Evolutionary conservation across 352 stramenopile genomes (phyloP).

Genomic region (Halophytophthora batemanensis): DNA sequence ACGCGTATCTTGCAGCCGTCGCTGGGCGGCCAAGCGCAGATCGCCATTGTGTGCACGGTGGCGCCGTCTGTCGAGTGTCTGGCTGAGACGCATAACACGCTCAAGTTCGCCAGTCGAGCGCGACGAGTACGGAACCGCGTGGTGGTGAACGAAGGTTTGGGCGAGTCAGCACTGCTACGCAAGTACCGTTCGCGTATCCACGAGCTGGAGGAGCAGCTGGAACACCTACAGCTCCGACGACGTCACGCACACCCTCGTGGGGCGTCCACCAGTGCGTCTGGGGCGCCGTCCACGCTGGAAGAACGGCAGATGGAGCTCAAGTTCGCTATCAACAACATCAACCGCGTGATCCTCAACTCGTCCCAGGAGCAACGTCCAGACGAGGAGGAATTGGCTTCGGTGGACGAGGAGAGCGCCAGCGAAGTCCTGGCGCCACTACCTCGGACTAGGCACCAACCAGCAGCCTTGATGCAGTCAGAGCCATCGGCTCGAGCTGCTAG

Average conservation of each 20-base stretch:
- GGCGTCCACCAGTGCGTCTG: slow-evolving; percentile 10
- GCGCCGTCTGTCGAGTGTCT: slow-evolving; percentile 93
- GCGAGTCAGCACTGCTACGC: slow-evolving; percentile 58
- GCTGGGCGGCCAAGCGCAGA: slow-evolving; percentile 93
- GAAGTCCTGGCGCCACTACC: slow-evolving; percentile 17
- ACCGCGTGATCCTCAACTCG: slow-evolving; percentile 76
- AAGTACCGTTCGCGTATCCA: slow-evolving; percentile 69
- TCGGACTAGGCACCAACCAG: slow-evolving; percentile 16
- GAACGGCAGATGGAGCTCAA: slow-evolving; percentile 69
- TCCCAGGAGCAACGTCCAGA: slow-evolving; percentile 28
- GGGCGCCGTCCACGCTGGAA: slow-evolving; percentile 31
- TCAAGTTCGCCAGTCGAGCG: slow-evolving; percentile 95
- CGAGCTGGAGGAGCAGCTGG: slow-evolving; percentile 64
- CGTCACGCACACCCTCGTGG: slow-evolving; percentile 13
- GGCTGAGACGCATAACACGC: slow-evolving; percentile 93
- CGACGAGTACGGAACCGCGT: slow-evolving; percentile 92
- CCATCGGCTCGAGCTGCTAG: slow-evolving; percentile 16
- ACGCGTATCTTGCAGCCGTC: slow-evolving; percentile 97
- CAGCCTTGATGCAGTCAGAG: slow-evolving; percentile 10
- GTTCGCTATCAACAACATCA: slow-evolving; percentile 82
- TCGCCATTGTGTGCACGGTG: slow-evolving; percentile 96
- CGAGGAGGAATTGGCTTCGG: slow-evolving; percentile 25
- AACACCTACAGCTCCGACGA: slow-evolving; percentile 49
- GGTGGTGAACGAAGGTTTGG: slow-evolving; percentile 84
- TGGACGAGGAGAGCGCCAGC: slow-evolving; percentile 29